A percentile compares a stretch with the other conserved stretches of the same genome.
phyloP scores from a whole-genome alignment of 2,329 filamentous ascomycete species.

The Ophiostoma piceae region DNA sequence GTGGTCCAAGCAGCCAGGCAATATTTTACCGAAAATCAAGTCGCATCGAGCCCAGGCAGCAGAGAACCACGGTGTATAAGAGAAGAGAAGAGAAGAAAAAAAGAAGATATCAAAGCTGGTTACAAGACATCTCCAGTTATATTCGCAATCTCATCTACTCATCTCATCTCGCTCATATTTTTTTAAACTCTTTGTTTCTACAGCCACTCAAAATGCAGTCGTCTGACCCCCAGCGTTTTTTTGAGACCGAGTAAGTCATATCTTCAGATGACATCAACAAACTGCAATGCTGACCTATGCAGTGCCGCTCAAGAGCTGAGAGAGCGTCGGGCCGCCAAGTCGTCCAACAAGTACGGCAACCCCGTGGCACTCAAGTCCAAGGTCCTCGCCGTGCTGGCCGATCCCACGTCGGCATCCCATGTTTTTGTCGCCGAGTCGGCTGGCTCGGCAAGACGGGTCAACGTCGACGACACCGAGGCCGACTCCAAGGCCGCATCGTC shows the following conservation, averaged over 20 bases:
- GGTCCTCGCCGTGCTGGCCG: conserved; percentile 66
- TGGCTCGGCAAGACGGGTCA: conserved; percentile 69
- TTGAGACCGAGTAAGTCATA: conserved; percentile 73
- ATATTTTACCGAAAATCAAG: neutral
- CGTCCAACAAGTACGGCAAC: conserved; percentile 71
- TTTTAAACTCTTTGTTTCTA: neutral
- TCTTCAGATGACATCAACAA: neutral
- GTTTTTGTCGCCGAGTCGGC: conserved; percentile 83
- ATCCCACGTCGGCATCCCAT: conserved; percentile 55
- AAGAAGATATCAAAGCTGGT: neutral
- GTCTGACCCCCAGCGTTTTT: conserved; percentile 77
- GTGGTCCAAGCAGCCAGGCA: neutral
- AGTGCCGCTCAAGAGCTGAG: conserved; percentile 48
- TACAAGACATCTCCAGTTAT: neutral
- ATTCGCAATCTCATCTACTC: neutral
- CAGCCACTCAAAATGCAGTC: conserved; percentile 52
- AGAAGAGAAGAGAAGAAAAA: neutral
- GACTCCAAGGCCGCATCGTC: conserved; percentile 28
- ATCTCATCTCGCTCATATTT: neutral
- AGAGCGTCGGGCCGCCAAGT: conserved; percentile 62
- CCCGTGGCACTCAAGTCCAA: conserved; percentile 81
- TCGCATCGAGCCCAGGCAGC: neutral
- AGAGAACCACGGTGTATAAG: neutral
- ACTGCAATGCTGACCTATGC: conserved; percentile 25
- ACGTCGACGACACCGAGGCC: conserved; percentile 60